Evolutionary conservation across 129 eudicot species (phyloP).

Genomic region (Lactuca saligna): DNA sequence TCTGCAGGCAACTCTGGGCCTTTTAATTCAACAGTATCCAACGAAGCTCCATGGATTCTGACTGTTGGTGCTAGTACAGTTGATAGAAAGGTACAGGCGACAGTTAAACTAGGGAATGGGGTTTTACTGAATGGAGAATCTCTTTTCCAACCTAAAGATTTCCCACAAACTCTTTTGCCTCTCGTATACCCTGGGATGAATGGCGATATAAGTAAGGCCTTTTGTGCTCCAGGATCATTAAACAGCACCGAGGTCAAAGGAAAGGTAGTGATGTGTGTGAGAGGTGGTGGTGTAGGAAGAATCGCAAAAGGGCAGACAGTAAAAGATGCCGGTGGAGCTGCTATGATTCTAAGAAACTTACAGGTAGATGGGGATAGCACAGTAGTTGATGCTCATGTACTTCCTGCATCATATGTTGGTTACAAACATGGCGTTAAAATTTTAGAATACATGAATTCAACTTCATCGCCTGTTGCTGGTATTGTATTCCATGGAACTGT

Average conservation of each 20-base stretch:
- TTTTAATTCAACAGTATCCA: constrained; percentile 28
- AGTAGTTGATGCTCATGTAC: constrained; percentile 49
- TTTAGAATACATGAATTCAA: constrained; percentile 48
- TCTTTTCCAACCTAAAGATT: constrained; percentile 53
- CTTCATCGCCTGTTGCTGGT: constrained; percentile 44
- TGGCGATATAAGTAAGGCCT: constrained; percentile 21
- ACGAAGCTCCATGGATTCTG: constrained; percentile 79
- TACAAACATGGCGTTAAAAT: constrained; percentile 41
- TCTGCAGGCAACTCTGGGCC: constrained; percentile 69
- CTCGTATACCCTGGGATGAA: constrained; percentile 47
- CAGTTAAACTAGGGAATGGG: constrained; percentile 48
- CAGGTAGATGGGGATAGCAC: constrained; percentile 39
- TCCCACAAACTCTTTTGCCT: constrained; percentile 42
- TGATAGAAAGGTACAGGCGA: constrained; percentile 49
- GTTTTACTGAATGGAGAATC: constrained; percentile 47
- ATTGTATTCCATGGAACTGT: constrained; percentile 56
- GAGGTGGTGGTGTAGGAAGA: constrained; percentile 35
- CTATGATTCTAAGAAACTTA: constrained; percentile 56
- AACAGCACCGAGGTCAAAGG: constrained; percentile 48
- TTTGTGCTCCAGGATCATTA: constrained; percentile 41
- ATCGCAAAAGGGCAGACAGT: constrained; percentile 43
- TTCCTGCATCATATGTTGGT: constrained; percentile 53
- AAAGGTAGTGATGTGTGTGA: constrained; percentile 51
- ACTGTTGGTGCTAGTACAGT: constrained; percentile 78
- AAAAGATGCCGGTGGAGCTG: constrained; percentile 65